Evolutionary conservation across 2,329 filamentous ascomycete genomes (phyloP).

Genomic region (Sporothrix brunneoviolacea): DNA sequence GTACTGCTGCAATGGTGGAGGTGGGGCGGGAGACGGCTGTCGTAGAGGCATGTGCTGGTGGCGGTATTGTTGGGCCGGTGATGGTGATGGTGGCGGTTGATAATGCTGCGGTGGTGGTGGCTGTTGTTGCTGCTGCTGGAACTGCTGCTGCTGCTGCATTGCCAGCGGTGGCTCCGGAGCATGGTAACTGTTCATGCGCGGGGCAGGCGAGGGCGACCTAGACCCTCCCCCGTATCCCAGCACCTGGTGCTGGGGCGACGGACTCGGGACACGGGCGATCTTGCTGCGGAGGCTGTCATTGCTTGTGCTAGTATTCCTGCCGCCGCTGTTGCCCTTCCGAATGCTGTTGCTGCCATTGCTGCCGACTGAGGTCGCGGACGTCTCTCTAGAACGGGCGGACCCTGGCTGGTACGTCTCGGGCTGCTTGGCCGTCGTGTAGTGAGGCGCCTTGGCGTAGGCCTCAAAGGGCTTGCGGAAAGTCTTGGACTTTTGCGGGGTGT

Average conservation of each 20-base stretch:
- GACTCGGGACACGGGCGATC: constrained; percentile 5
- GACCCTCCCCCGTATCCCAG: constrained; percentile 21
- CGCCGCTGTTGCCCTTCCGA: constrained; percentile 13
- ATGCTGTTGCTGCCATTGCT: constrained; percentile 20
- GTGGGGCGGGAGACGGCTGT: constrained; percentile 15
- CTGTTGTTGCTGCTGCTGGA: constrained; percentile 7
- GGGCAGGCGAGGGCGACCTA: constrained; percentile 24
- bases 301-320: constrained; percentile 13
- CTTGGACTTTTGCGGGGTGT: constrained; percentile 52
- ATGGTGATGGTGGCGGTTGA: constrained; percentile 7
- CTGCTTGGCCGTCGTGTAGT: constrained; percentile 57
- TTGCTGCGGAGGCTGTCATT: background rate
- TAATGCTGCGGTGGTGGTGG: constrained; percentile 10
- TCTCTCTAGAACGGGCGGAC: constrained; percentile 32
- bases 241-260: constrained; percentile 10
- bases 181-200: constrained; percentile 10
- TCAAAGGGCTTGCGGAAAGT: constrained; percentile 62
- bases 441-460: constrained; percentile 59
- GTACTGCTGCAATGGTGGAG: constrained; percentile 14
- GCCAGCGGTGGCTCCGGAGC: background rate
- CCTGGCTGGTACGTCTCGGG: constrained; percentile 49
- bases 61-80: constrained; percentile 7
- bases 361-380: constrained; percentile 34
- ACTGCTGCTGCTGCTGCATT: constrained; percentile 14
- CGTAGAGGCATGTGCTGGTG: constrained; percentile 16